Base-by-base conservation (phyloP, 805 yeast species). In the Metschnikowia kofuensis region DNA sequence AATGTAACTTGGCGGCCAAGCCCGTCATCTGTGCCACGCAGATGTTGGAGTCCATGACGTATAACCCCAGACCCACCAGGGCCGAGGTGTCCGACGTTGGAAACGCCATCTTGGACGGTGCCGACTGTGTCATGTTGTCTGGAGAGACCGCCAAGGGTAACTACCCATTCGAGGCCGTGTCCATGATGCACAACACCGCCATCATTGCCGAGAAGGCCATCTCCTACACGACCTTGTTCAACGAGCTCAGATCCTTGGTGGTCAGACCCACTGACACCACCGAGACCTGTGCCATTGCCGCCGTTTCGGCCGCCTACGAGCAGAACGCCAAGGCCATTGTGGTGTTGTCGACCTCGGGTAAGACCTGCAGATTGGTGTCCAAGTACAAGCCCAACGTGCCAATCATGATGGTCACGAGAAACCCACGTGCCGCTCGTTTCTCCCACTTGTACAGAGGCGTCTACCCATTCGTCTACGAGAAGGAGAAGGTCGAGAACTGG, bases 131-230 rank as follows among this genome's bases (percentile, higher is more conserved):
- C 70, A 94, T 94, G 99, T 83, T 94, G 72, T 87, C 96, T 50
- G 99, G 99, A 73, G 99, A 94, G 80, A 94, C 99, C 64, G 99
- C 99, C 68, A 94, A 94, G 85, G 99, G 99, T 80, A 84, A 84
- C 82, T 94, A 94, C 81, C 99, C 99, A 72, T 74, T 85, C 56
- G 96, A 94, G 80, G 96, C 99, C 56, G 99, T 94, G 58, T 80
- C 91, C 61, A 91, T 94, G 91, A 94, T 94, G 99, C 97, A 91
- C 78, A 92, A 91, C 81, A 94, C 97, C 57, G 84, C 95, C 67
- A 75, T 92, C 66, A 85, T 89, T 66, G 98, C 99, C 65, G 99
- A 94, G 82, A 87, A 87, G 79, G 96, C 96, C 61, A 84, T 92
- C 69, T 89, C 97, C 63, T 89, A 94, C 82, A 81, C 77, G 63